phyloP scores from a whole-genome alignment of 2,329 filamentous ascomycete genomes.

The Trichocomaceae sp. region DNA sequence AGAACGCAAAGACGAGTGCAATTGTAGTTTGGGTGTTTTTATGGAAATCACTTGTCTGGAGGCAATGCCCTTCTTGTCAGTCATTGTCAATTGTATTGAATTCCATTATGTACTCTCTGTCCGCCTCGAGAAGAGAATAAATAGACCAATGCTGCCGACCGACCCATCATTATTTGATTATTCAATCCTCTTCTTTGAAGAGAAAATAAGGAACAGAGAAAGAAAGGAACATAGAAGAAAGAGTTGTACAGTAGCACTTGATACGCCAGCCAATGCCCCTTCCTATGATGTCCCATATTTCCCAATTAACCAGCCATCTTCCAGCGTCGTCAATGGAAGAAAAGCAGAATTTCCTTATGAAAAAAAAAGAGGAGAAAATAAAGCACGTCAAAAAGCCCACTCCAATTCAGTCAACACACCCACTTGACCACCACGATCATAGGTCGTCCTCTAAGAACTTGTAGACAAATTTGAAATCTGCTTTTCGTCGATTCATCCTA shows the following conservation, averaged over 20 bases:
- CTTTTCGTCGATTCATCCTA: constrained; percentile 98
- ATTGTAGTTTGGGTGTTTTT: not conserved
- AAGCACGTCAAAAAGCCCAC: not conserved
- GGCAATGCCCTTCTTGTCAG: not conserved
- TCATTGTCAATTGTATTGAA: not conserved
- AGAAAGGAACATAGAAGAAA: not conserved
- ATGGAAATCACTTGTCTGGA: not conserved
- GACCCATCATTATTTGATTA: not conserved
- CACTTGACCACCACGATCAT: constrained; percentile 27
- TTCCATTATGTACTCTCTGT: not conserved
- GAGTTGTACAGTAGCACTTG: constrained; percentile 3
- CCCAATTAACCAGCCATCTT: constrained; percentile 1
- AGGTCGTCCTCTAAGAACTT: constrained; percentile 96
- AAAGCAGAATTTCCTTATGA: not conserved
- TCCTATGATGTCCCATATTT: constrained; percentile 1
- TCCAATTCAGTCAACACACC: not conserved
- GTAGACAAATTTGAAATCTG: constrained; percentile 97
- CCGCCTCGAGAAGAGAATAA: not conserved
- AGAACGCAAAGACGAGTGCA: not conserved
- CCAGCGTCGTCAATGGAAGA: not conserved
- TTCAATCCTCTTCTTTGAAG: not conserved
- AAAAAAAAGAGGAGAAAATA: constrained; percentile 1
- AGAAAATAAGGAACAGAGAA: not conserved
- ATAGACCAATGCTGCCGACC: not conserved
- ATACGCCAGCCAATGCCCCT: constrained; percentile 10